phyloP scores from a whole-genome alignment of 2,329 filamentous ascomycete species.

The Hypoxylon sp. region DNA sequence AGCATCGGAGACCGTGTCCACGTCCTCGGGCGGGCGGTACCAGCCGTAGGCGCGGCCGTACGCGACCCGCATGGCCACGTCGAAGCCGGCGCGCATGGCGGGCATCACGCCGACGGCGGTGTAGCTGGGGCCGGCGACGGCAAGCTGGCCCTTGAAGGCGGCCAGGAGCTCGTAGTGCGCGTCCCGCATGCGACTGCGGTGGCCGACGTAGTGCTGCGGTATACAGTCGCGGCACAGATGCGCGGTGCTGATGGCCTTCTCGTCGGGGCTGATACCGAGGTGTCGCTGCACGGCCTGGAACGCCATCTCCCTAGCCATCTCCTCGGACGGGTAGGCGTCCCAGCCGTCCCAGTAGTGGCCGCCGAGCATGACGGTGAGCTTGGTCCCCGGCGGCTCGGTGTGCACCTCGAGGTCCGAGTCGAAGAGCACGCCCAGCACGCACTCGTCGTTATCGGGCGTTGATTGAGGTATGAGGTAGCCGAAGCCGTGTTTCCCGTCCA shows the following conservation, averaged over 20 bases:
- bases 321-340: slow-evolving; percentile 69
- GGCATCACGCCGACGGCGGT: slow-evolving; percentile 66
- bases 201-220: slow-evolving; percentile 89
- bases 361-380: slow-evolving; percentile 94
- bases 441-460: slow-evolving; percentile 83
- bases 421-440: slow-evolving; percentile 91
- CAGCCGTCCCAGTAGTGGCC: slow-evolving; percentile 90
- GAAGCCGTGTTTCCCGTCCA: slow-evolving; percentile 77
- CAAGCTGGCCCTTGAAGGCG: slow-evolving; percentile 73
- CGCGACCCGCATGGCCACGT: slow-evolving; percentile 60
- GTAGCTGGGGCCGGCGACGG: slow-evolving; percentile 73
- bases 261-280: slow-evolving; percentile 74
- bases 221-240: slow-evolving; percentile 79
- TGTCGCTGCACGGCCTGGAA: slow-evolving; percentile 79
- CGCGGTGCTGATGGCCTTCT: slow-evolving; percentile 73
- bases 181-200: slow-evolving; percentile 72
- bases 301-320: slow-evolving; percentile 79
- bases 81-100: slow-evolving; percentile 65
- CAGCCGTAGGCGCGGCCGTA: slow-evolving; percentile 43
- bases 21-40: slow-evolving; percentile 31
- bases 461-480: slow-evolving; percentile 91
- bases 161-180: slow-evolving; percentile 69
- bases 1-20: not conserved
- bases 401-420: slow-evolving; percentile 74
- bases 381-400: slow-evolving; percentile 72